phyloP scores from a whole-genome alignment of 495 filamentous ascomycete genomes.

The Lindgomyces ingoldianus region DNA sequence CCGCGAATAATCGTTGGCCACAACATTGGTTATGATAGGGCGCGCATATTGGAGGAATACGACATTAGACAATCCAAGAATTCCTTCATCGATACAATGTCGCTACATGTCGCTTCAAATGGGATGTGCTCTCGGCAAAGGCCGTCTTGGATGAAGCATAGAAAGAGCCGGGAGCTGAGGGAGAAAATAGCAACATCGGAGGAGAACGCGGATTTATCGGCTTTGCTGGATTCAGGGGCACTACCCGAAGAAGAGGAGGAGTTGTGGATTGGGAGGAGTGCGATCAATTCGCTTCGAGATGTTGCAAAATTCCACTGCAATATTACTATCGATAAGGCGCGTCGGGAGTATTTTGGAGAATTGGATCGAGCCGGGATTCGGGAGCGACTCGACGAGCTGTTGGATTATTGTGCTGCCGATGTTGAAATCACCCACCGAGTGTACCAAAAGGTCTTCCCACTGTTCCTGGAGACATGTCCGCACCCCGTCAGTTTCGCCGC shows the following conservation, averaged over 20 bases:
- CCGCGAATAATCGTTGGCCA: conserved; percentile 84
- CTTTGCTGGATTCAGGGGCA: conserved; percentile 64
- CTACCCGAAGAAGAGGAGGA: conserved; percentile 80
- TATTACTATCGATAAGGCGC: conserved; percentile 86
- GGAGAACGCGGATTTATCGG: conserved; percentile 67
- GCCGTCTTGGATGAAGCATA: conserved; percentile 94
- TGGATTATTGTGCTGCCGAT: conserved; percentile 96
- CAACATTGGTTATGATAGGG: conserved; percentile 94
- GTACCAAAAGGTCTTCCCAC: conserved; percentile 86
- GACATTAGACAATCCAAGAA: conserved; percentile 76
- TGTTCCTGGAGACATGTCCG: conserved; percentile 83
- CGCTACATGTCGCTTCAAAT: conserved; percentile 94
- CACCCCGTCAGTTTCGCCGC: conserved; percentile 98
- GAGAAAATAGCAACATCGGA: conserved; percentile 76
- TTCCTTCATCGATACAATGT: conserved; percentile 97
- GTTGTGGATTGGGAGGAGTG: conserved; percentile 90
- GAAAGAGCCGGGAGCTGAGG: conserved; percentile 80
- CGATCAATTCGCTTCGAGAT: conserved; percentile 91
- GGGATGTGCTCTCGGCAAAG: conserved; percentile 98
- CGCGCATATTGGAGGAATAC: conserved; percentile 88
- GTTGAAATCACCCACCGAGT: conserved; percentile 90
- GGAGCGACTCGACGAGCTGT: conserved; percentile 71
- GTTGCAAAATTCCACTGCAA: conserved; percentile 96
- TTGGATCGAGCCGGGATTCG: conserved; percentile 69
- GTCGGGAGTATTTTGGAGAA: conserved; percentile 84